Conservation (phyloP, 345 rosid species). For the Physaria fendleri region DNA sequence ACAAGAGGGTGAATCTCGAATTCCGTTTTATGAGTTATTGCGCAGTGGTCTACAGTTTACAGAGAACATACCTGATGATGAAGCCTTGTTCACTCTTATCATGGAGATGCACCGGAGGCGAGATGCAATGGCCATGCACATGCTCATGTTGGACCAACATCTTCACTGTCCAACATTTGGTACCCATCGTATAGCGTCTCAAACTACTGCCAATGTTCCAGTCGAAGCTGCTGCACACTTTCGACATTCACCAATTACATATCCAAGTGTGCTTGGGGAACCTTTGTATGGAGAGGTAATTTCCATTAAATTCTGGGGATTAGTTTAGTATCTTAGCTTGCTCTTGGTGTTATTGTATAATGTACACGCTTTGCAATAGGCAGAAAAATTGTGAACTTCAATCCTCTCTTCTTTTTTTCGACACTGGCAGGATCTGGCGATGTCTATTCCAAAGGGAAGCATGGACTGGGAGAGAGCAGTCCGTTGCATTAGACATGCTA, state of each 20-base stretch:
- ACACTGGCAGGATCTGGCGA: constrained; percentile 73
- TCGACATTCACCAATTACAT: constrained; percentile 87
- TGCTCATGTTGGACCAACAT: constrained; percentile 96
- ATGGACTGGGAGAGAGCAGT: constrained; percentile 99
- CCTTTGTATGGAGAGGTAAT: constrained; percentile 95
- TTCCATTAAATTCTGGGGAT: background rate
- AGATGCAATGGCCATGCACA: constrained; percentile 97
- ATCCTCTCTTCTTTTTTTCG: background rate
- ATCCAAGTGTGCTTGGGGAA: constrained; percentile 97
- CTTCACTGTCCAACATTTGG: constrained; percentile 98
- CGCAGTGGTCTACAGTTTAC: constrained; percentile 93
- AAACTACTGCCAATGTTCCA: constrained; percentile 57
- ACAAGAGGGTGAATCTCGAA: constrained; percentile 74
- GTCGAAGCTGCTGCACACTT: constrained; percentile 65
- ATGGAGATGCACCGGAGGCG: constrained; percentile 95
- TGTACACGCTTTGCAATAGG: constrained; percentile 6
- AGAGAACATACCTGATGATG: constrained; percentile 92
- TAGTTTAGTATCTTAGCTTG: constrained; percentile 6
- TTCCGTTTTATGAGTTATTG: constrained; percentile 89
- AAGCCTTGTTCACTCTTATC: constrained; percentile 88
- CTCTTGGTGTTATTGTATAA: background rate
- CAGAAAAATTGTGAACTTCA: background rate
- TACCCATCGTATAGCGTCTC: constrained; percentile 72
- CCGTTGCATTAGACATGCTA: constrained; percentile 92
- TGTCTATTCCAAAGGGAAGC: constrained; percentile 84